Evolutionary conservation across 306 rosid genomes (phyloP).

Genomic region (Gastrolobium bilobum): DNA sequence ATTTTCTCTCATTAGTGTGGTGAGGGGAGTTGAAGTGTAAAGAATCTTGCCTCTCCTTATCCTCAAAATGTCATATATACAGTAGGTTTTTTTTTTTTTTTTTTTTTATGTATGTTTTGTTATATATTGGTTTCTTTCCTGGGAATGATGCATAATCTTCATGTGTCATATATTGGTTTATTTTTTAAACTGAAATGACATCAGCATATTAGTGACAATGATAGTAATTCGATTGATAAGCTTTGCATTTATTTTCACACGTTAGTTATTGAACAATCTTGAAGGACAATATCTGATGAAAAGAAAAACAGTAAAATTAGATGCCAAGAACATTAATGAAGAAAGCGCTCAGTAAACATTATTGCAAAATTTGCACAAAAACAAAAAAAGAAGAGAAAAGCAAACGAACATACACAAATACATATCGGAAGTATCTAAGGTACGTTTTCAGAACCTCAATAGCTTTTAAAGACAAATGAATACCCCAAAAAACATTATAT

Average conservation of each 20-base stretch:
- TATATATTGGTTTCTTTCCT: not conserved
- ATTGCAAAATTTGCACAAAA: not conserved
- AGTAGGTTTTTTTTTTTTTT: not conserved
- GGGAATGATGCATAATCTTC: not conserved
- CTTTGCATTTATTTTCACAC: not conserved
- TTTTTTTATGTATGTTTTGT: not conserved
- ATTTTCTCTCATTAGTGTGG: constrained; percentile 2
- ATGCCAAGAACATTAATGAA: not conserved
- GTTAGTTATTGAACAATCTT: not conserved
- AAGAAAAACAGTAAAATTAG: not conserved
- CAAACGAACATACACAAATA: no score
- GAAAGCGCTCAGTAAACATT: not conserved
- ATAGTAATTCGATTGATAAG: not conserved
- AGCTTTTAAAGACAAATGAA: not conserved
- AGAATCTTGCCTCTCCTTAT: constrained; percentile 40
- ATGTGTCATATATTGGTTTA: not conserved
- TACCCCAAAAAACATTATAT: not conserved
- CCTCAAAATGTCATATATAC: constrained; percentile 14
- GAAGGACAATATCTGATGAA: not conserved
- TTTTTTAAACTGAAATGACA: not conserved
- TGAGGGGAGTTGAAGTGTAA: constrained; percentile 36
- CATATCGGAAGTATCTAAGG: no score
- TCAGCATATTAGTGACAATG: not conserved
- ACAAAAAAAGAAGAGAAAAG: not conserved
- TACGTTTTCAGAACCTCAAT: no score